Evolutionary conservation across 257 asterid species (phyloP).

Genomic region (Solanum pinnatisectum): DNA sequence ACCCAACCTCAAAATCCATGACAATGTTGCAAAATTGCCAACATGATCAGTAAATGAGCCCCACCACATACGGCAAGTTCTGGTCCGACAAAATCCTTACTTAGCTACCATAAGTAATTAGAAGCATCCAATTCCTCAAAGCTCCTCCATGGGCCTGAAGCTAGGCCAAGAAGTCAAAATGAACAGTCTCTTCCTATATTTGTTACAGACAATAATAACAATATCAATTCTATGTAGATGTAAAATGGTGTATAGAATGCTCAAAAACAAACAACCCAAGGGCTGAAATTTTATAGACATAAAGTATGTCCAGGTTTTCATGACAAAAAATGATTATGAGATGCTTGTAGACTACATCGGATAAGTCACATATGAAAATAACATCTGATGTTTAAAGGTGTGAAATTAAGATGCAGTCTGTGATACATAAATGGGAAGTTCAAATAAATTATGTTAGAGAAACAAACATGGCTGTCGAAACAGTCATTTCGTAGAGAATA

Average conservation of each 20-base stretch:
- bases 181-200: not conserved
- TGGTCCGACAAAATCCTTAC: not conserved
- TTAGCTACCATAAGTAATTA: not conserved
- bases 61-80: not conserved
- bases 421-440: not conserved
- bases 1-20: not conserved
- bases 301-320: not conserved
- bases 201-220: not conserved
- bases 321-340: not conserved
- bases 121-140: not conserved
- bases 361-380: not conserved
- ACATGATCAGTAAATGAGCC: not conserved
- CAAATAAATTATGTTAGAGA: not conserved
- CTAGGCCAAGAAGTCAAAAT: not conserved
- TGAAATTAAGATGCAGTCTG: not conserved
- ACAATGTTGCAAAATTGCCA: not conserved
- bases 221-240: not conserved
- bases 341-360: not conserved
- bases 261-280: not conserved
- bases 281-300: not conserved
- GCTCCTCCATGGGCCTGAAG: not conserved
- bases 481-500: not conserved
- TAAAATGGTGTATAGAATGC: not conserved
- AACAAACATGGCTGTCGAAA: not conserved
- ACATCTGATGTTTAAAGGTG: not conserved